Percentiles rank a stretch among this genome's conserved stretches.
phyloP scores from a whole-genome alignment of 2,329 filamentous ascomycete genomes.

The Cladosporium sp. region DNA sequence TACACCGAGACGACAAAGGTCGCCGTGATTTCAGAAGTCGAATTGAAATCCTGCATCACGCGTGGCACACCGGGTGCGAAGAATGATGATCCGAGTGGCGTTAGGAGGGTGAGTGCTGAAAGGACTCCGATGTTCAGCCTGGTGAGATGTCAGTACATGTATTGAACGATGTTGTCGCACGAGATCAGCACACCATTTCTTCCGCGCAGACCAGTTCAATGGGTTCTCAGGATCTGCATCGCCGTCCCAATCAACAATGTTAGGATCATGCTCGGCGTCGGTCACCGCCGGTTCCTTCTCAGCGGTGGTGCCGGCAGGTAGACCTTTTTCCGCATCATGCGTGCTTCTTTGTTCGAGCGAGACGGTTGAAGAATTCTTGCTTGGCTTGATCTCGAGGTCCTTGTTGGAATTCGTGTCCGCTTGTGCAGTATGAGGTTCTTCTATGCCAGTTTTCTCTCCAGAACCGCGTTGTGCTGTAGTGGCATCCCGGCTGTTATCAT shows the following conservation, averaged over 20 bases:
- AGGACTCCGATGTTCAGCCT: constrained; percentile 42
- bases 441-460: not conserved
- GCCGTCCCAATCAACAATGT: constrained; percentile 25
- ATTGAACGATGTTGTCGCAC: not conserved
- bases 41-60: constrained; percentile 45
- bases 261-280: constrained; percentile 41
- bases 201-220: constrained; percentile 27
- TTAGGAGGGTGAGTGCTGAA: constrained; percentile 46
- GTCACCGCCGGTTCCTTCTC: constrained; percentile 1
- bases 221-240: constrained; percentile 30
- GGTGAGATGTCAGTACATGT: not conserved
- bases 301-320: not conserved
- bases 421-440: not conserved
- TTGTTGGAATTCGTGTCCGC: not conserved
- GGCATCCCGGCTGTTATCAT: no score
- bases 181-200: constrained; percentile 42
- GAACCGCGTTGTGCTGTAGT: not conserved
- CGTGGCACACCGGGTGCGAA: constrained; percentile 45
- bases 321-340: constrained; percentile 12
- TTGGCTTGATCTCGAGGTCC: not conserved
- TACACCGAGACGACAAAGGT: constrained; percentile 50
- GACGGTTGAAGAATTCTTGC: not conserved
- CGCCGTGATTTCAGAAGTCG: constrained; percentile 48
- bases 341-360: not conserved
- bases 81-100: constrained; percentile 51